These are phyloP conservation scores for Neofusicoccum umdonicola DNA, from an alignment of 2,329 filamentous ascomycete species.

Conservation along the genomic window DNA sequence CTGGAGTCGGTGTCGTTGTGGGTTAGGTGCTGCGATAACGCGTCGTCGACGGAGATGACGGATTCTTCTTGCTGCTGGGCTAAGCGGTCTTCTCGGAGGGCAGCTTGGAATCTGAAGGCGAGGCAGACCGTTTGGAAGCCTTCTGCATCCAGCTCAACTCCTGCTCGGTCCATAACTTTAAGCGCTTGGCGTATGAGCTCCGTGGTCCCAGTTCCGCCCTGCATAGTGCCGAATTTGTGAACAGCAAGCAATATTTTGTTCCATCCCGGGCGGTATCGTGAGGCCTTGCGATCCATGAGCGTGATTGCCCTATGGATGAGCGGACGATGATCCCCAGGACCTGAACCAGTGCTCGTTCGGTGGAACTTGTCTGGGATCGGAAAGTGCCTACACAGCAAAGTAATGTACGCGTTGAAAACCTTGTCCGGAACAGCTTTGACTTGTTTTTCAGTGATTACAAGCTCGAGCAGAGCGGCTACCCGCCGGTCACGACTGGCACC, in stretches of 20 bases:
- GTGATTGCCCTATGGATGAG: conserved; percentile 24
- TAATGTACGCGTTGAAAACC: conserved; percentile 53
- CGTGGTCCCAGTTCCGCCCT: not conserved
- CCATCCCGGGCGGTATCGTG: conserved; percentile 24
- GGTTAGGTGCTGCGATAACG: not conserved
- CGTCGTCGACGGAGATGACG: not conserved
- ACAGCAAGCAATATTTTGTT: conserved; percentile 24
- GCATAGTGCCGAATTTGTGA: not conserved
- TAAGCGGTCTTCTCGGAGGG: not conserved
- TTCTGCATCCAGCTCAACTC: conserved; percentile 6
- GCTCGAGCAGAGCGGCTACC: not conserved
- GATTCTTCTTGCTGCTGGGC: not conserved
- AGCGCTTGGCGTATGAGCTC: conserved; percentile 1
- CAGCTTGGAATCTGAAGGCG: not conserved
- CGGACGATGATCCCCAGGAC: not conserved
- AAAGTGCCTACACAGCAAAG: conserved; percentile 46
- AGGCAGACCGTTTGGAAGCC: conserved; percentile 5
- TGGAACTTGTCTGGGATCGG: conserved; percentile 25
- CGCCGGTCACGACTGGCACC: not conserved
- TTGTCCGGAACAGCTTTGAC: conserved; percentile 32
- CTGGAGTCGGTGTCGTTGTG: not conserved
- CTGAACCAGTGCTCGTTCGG: not conserved
- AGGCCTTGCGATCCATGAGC: conserved; percentile 24
- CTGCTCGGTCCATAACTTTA: not conserved
- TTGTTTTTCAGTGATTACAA: conserved; percentile 17